phyloP scores from a whole-genome alignment of 2,329 filamentous ascomycete genomes.

The Beauveria medogensis region DNA sequence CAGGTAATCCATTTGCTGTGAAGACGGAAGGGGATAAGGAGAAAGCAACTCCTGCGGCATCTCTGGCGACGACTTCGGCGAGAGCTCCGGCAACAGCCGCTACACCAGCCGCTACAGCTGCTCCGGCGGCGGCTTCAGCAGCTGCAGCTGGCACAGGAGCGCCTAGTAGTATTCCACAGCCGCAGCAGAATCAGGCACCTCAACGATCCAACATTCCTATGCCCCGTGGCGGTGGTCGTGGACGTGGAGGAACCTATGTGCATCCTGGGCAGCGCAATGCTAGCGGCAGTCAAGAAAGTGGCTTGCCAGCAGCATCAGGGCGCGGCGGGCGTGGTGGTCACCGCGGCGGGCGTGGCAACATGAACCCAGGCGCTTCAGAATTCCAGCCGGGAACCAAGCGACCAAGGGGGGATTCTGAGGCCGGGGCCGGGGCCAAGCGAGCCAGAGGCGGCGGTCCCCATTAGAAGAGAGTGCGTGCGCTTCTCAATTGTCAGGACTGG shows the following conservation, averaged over 20 bases:
- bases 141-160: conserved; percentile 12
- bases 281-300: conserved; percentile 29
- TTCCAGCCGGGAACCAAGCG: conserved; percentile 52
- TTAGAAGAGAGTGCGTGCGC: conserved; percentile 15
- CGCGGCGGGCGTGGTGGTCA: conserved; percentile 34
- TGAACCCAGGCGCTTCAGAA: conserved; percentile 47
- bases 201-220: conserved; percentile 32
- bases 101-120: conserved; percentile 12
- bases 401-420: conserved; percentile 44
- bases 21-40: conserved; percentile 7
- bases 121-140: conserved; percentile 12
- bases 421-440: conserved; percentile 33
- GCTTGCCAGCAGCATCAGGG: conserved; percentile 19
- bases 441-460: conserved; percentile 29
- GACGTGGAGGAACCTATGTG: conserved; percentile 29
- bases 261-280: conserved; percentile 29
- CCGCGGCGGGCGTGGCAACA: conserved; percentile 30
- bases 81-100: background rate
- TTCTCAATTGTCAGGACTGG: background rate
- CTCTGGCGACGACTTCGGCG: conserved; percentile 12
- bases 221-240: conserved; percentile 32
- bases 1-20: conserved; percentile 26
- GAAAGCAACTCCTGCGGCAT: conserved; percentile 12
- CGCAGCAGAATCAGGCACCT: conserved; percentile 13
- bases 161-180: conserved; percentile 3